A percentile compares a stretch with the other conserved stretches of the same genome.
Conservation (phyloP, 352 stramenopile species). For the Elongisporangium prolatum region DNA sequence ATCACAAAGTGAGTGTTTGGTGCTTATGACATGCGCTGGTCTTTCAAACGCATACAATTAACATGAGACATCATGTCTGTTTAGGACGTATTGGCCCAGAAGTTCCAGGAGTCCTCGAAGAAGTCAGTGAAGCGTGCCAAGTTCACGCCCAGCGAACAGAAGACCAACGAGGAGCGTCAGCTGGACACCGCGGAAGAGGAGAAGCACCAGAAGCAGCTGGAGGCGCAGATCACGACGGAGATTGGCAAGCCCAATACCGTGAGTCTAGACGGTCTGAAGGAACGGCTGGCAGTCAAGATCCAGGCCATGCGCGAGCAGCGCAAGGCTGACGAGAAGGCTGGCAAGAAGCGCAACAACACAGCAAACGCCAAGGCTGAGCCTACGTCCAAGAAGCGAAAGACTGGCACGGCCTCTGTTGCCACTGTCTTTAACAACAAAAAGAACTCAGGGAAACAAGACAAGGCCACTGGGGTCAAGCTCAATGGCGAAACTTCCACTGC, state of each 20-base stretch:
- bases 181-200: constrained; percentile 39
- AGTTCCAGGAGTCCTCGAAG: constrained; percentile 50
- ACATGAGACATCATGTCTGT: neutral
- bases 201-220: constrained; percentile 37
- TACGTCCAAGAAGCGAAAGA: constrained; percentile 56
- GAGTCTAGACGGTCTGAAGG: constrained; percentile 57
- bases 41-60: no score
- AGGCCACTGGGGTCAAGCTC: constrained; percentile 8
- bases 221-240: constrained; percentile 20
- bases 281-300: constrained; percentile 65
- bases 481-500: constrained; percentile 7
- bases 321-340: constrained; percentile 55
- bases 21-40: neutral
- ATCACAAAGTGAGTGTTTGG: constrained; percentile 49
- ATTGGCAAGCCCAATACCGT: constrained; percentile 31
- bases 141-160: constrained; percentile 55
- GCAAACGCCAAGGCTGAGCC: constrained; percentile 23
- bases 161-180: constrained; percentile 62
- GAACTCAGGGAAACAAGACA: constrained; percentile 14
- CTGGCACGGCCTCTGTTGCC: constrained; percentile 18
- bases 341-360: constrained; percentile 46
- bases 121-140: constrained; percentile 69
- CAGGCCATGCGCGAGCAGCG: constrained; percentile 69
- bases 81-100: constrained; percentile 51
- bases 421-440: constrained; percentile 42